Evolutionary conservation across 305 asterid genomes (phyloP), one percentile per base, ranked within the genome.

Genomic region (Solanum hybrid): DNA sequence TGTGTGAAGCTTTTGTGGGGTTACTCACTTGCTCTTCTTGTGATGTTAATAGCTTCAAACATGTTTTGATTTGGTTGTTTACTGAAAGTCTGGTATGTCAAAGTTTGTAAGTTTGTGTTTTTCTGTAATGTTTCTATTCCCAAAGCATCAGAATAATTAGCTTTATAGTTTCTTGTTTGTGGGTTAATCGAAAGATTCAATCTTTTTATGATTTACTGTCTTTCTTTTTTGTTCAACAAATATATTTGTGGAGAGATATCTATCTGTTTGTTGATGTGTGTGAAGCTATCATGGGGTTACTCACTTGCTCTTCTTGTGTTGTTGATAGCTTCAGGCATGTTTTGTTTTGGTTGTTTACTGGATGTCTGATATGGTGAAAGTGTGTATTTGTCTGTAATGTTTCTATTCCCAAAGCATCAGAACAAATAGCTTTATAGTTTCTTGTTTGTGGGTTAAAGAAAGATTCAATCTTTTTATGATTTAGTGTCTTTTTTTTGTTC

Each of bases 111-210:
- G 22, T 27, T 13, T 27, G 10, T 11, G 36, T 72, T 72, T 72
- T 13, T 12, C 32, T 71, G 34, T 26, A 71, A 91, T 85, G 93
- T 87, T 69, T 85, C 89, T 87, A 35, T 87, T 72, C 24, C 7
- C n/a, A 75, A 22, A 87, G 31, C 56, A 31, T 87, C 51, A 89
- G 45, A 88, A 40, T 19, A 31, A 87, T 35, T 84, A 45, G 80
- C 80, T 87, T 90, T 87, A 73, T 69, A 31, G 26, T 89, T 73
- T 69, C 35, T 90, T 89, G 84, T 7, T 51, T 78, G 75, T 78
- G 73, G 69, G 89, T 34, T 90, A 51, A 38, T 34, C 3, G 26
- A 90, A 76, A 31, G 40, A 76, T 76, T 32, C 81, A 17, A 17
- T 32, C 40, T 15, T 32, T 76, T 32, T 32, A 4, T 32, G 80